A percentile compares a stretch with the other conserved stretches of the same genome.
These are phyloP conservation scores for Pelargonium nanum DNA, from an alignment of 345 rosid genomes.

Conservation along the genomic window DNA sequence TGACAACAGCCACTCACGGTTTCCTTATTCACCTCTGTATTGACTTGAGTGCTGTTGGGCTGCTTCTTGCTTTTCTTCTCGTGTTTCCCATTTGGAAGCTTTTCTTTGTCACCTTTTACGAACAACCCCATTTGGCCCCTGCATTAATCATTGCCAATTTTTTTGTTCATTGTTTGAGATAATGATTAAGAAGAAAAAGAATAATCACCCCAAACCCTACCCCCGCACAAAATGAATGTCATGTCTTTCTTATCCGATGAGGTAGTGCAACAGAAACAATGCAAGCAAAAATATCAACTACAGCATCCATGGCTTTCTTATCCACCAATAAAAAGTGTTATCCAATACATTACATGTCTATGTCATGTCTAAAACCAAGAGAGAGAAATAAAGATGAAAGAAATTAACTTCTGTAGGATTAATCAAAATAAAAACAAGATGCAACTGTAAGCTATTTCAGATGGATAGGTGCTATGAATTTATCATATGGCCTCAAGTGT, in stretches of 20 bases:
- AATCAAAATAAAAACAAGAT: no score
- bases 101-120: slow-evolving; percentile 23
- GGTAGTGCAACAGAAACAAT: neutral
- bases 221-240: neutral
- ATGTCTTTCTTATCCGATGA: no score
- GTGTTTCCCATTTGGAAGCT: slow-evolving; percentile 30
- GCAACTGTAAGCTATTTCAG: no score
- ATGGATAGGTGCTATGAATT: no score
- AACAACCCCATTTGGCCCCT: slow-evolving; percentile 69
- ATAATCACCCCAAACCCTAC: neutral
- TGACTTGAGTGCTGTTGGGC: slow-evolving; percentile 10
- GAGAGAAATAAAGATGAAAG: no score
- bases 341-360: no score
- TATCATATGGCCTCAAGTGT: no score
- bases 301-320: no score
- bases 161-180: neutral
- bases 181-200: neutral
- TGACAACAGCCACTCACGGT: slow-evolving; percentile 55
- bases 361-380: no score
- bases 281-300: neutral
- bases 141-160: slow-evolving; percentile 16
- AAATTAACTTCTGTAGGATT: no score
- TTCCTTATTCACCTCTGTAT: slow-evolving; percentile 17
- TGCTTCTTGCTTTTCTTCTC: slow-evolving; percentile 15
- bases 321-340: no score